A percentile compares a stretch with the other conserved stretches of the same genome.
phyloP scores from a whole-genome alignment of 2,329 filamentous ascomycete genomes.

The Aspergillus sp. region DNA sequence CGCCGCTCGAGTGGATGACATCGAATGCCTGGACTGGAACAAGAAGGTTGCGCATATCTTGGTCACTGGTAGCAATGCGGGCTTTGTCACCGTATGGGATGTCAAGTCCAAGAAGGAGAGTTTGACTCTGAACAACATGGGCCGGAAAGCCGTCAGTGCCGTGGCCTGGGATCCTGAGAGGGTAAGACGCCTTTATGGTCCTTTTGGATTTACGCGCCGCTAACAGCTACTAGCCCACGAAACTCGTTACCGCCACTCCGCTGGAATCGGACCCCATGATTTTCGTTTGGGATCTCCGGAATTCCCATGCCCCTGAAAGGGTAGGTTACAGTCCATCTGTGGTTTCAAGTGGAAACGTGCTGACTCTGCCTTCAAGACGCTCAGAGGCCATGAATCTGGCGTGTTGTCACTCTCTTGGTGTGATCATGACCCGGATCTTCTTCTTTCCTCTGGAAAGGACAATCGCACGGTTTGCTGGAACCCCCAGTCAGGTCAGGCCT shows the following conservation, averaged over 20 bases:
- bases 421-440: conserved; percentile 73
- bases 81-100: conserved; percentile 97
- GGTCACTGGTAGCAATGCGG: conserved; percentile 83
- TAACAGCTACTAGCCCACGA: conserved; percentile 54
- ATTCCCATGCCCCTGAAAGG: conserved; percentile 84
- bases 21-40: conserved; percentile 97
- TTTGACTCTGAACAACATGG: conserved; percentile 79
- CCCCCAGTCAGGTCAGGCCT: conserved; percentile 74
- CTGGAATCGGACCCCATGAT: conserved; percentile 84
- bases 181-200: conserved; percentile 27
- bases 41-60: conserved; percentile 94
- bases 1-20: conserved; percentile 80
- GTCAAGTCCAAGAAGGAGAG: conserved; percentile 97
- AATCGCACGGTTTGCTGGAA: conserved; percentile 96
- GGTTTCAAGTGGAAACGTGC: not conserved
- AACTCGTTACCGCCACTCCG: conserved; percentile 83
- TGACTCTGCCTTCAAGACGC: conserved; percentile 43
- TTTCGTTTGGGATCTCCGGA: conserved; percentile 86
- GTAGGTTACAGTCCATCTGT: conserved; percentile 19
- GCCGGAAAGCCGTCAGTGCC: conserved; percentile 85
- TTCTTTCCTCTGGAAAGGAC: conserved; percentile 93
- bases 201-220: conserved; percentile 2
- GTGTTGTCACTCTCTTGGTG: conserved; percentile 95
- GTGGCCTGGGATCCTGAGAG: conserved; percentile 96
- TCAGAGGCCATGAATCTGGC: conserved; percentile 89